Percentiles rank a stretch among this genome's conserved stretches.
Conservation (phyloP, 257 asterid genomes). For the Solanum acaule region DNA sequence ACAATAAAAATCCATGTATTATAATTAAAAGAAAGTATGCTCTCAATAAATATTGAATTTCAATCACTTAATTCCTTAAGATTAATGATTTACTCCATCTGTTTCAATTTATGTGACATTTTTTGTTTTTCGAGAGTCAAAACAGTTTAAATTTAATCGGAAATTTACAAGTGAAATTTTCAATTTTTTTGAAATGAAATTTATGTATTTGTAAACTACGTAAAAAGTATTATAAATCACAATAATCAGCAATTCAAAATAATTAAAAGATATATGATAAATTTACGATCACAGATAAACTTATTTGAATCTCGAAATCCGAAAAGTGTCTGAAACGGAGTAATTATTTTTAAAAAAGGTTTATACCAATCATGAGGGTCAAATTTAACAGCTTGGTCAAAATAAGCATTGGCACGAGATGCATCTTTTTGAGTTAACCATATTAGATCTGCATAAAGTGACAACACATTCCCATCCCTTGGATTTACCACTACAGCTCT, state of each 20-base stretch:
- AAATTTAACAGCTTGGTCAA: constrained; percentile 71
- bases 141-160: too few relatives aligned
- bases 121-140: too few relatives aligned
- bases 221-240: too few relatives aligned
- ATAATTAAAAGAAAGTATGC: not conserved
- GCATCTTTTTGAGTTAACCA: constrained; percentile 74
- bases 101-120: too few relatives aligned
- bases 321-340: rapidly evolving
- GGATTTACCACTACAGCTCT: constrained; percentile 74
- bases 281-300: too few relatives aligned
- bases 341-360: not conserved
- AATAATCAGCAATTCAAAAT: too few relatives aligned
- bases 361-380: constrained; percentile 69
- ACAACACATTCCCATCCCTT: constrained; percentile 54
- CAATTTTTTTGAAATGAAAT: too few relatives aligned
- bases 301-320: too few relatives aligned
- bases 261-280: too few relatives aligned
- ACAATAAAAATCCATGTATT: not conserved
- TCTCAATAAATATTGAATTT: not conserved
- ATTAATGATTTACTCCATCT: not conserved
- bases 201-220: too few relatives aligned
- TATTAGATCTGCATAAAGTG: constrained; percentile 79
- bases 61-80: not conserved
- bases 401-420: constrained; percentile 55
- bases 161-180: too few relatives aligned